phyloP scores from a whole-genome alignment of 441 rosid genomes.

The Populus tomentosa region DNA sequence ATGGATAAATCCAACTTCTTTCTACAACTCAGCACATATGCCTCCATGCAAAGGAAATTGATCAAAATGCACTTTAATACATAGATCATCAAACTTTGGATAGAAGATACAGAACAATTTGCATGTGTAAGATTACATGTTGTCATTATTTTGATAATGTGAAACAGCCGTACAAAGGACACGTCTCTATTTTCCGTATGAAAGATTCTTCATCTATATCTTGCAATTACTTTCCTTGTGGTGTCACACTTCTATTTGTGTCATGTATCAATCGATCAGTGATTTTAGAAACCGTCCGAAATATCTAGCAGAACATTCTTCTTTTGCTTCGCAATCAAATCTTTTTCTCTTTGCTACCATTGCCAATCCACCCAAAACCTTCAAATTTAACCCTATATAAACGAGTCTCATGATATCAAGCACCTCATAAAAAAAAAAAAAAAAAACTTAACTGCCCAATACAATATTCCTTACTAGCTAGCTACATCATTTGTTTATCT shows the following conservation, averaged over 20 bases:
- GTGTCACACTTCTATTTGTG: not conserved
- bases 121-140: not conserved
- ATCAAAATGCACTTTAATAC: not conserved
- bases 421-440: not conserved
- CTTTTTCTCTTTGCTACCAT: not conserved
- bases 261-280: not conserved
- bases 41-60: constrained; percentile 11
- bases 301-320: constrained; percentile 33
- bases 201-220: constrained; percentile 23
- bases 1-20: constrained; percentile 37
- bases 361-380: constrained; percentile 14
- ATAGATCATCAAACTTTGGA: not conserved
- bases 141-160: not conserved
- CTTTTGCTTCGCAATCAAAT: constrained; percentile 12
- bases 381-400: constrained; percentile 14
- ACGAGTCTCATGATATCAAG: not conserved
- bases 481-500: not conserved
- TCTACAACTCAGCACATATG: constrained; percentile 36
- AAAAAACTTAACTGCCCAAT: not conserved
- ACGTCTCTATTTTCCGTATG: constrained; percentile 21
- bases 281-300: constrained; percentile 25
- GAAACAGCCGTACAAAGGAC: constrained; percentile 22
- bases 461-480: not conserved
- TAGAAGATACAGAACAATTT: not conserved
- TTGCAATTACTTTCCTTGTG: constrained; percentile 9